Evolutionary conservation across 2,329 filamentous ascomycete genomes (phyloP).

Genomic region (Davidsoniella neocaledoniae): DNA sequence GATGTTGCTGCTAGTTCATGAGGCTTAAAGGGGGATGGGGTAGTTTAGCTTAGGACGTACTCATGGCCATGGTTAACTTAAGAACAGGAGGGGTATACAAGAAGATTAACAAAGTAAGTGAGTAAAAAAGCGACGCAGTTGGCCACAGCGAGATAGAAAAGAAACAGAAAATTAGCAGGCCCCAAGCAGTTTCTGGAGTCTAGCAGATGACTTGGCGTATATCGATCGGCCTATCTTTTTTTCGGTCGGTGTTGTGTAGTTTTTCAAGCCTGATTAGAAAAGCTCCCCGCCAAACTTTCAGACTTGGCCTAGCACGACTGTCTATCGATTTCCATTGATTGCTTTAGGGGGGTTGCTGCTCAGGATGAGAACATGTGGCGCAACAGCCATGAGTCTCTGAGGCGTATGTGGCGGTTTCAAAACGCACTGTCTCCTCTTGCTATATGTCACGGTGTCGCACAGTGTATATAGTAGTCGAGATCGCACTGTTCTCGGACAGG

Average conservation of each 20-base stretch:
- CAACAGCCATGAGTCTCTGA: background rate
- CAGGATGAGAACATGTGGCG: background rate
- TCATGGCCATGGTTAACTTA: conserved; percentile 22
- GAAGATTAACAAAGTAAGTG: conserved; percentile 2
- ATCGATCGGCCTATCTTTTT: conserved; percentile 10
- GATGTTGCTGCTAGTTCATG: background rate
- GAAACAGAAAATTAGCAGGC: conserved; percentile 1
- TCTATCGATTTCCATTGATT: background rate
- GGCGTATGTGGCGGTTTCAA: background rate
- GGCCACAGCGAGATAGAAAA: background rate
- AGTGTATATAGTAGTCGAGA: background rate
- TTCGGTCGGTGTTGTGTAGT: conserved; percentile 10
- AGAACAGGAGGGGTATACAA: conserved; percentile 11
- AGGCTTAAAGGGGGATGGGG: conserved; percentile 11
- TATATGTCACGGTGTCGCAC: background rate
- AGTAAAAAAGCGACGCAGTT: conserved; percentile 1
- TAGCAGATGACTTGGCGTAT: conserved; percentile 5
- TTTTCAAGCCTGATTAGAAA: conserved; percentile 10
- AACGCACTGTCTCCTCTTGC: background rate
- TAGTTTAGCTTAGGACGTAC: conserved; percentile 18
- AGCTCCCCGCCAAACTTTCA: conserved; percentile 11
- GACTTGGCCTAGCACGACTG: background rate
- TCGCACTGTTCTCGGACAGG: no score
- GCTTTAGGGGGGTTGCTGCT: background rate
- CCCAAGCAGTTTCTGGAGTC: conserved; percentile 3